These are phyloP conservation scores for Fremontodendron californicum DNA, from an alignment of 345 rosid genomes.

Conservation along the genomic window DNA sequence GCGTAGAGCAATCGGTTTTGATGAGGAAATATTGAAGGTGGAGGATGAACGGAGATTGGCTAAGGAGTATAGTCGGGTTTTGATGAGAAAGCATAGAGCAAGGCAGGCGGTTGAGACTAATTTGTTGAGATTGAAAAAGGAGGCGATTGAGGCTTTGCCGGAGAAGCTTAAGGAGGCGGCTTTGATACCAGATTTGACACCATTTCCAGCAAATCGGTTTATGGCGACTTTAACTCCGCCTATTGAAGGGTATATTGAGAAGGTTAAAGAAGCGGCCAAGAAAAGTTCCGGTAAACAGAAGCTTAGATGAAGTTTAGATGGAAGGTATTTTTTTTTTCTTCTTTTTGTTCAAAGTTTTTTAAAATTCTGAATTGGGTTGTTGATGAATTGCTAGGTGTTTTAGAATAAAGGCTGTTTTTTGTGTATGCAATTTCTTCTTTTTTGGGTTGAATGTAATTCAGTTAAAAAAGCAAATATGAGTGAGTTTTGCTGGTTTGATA, in stretches of 20 bases:
- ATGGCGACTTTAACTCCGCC: constrained; percentile 96
- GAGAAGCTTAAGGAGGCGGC: constrained; percentile 62
- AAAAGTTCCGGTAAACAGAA: constrained; percentile 63
- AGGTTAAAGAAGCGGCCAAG: constrained; percentile 76
- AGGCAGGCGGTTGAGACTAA: constrained; percentile 65
- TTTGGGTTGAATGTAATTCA: background rate
- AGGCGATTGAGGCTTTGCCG: constrained; percentile 80
- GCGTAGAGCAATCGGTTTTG: no score
- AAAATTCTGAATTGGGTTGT: background rate
- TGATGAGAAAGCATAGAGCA: constrained; percentile 75
- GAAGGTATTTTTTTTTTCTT: constrained; percentile 19
- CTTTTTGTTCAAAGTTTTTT: background rate
- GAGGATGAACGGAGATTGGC: constrained; percentile 83
- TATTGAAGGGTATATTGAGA: constrained; percentile 85
- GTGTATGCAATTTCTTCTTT: background rate
- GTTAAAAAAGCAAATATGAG: background rate
- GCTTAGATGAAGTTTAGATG: constrained; percentile 55
- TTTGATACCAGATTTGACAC: constrained; percentile 69
- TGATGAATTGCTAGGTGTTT: no score
- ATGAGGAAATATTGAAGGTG: no score
- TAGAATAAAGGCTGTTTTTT: background rate
- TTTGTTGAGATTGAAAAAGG: constrained; percentile 53
- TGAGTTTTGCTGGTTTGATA: background rate
- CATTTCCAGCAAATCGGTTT: constrained; percentile 65
- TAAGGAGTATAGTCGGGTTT: constrained; percentile 75